These are phyloP conservation scores for Chlamydomonas schloesseri DNA, from an alignment of 139 green algal species.

Conservation along the genomic window DNA sequence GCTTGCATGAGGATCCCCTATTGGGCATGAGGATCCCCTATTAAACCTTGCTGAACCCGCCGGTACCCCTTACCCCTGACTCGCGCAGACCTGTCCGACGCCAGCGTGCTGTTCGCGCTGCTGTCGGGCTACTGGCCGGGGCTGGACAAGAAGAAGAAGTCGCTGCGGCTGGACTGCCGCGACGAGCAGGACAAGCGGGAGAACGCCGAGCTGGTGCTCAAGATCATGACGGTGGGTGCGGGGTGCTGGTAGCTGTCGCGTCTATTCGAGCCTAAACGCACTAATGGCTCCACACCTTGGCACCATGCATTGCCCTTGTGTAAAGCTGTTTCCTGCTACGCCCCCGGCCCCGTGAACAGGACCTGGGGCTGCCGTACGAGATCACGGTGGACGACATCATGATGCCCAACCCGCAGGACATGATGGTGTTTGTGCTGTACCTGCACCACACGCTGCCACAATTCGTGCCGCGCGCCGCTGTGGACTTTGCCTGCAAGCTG, in stretches of 20 bases:
- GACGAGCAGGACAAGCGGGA: slow-evolving; percentile 51
- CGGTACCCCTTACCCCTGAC: too few relatives aligned
- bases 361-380: slow-evolving; percentile 67
- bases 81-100: slow-evolving; percentile 36
- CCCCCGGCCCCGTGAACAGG: slow-evolving; percentile 35
- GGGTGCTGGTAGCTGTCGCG: too few relatives aligned
- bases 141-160: slow-evolving; percentile 39
- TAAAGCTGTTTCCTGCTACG: too few relatives aligned
- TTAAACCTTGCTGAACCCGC: too few relatives aligned
- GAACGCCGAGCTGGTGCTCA: slow-evolving; percentile 71
- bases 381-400: slow-evolving; percentile 64
- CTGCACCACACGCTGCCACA: slow-evolving; percentile 81
- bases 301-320: too few relatives aligned
- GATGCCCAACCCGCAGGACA: slow-evolving; percentile 54
- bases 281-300: too few relatives aligned
- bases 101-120: slow-evolving; percentile 67
- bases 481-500: slow-evolving; percentile 77
- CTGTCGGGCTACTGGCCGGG: slow-evolving; percentile 76
- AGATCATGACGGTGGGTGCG: slow-evolving; percentile 58
- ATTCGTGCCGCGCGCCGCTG: slow-evolving; percentile 68
- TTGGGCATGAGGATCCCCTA: too few relatives aligned
- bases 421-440: slow-evolving; percentile 75
- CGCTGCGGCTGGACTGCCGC: slow-evolving; percentile 34
- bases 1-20: too few relatives aligned
- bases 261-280: too few relatives aligned